These are phyloP conservation scores for Coniophora puteana DNA, from an alignment of 1,284 basidiomycete species.

Conservation along the genomic window DNA sequence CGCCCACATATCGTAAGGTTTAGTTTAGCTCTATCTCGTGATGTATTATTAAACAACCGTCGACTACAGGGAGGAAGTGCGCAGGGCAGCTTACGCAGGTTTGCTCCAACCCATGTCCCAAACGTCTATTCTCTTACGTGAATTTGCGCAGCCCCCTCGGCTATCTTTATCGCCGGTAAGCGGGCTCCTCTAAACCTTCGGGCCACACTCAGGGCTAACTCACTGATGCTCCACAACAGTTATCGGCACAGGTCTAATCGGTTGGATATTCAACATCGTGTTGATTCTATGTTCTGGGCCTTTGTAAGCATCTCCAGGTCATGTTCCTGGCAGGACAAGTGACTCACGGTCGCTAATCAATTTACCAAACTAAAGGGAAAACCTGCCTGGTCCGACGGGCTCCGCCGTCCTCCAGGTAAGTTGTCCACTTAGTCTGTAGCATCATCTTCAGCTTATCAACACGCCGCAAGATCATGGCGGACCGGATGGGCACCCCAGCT, in stretches of 20 bases:
- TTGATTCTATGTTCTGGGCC: slow-evolving; percentile 81
- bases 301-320: slow-evolving; percentile 44
- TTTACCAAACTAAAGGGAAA: slow-evolving; percentile 34
- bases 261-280: slow-evolving; percentile 82
- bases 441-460: slow-evolving; percentile 4
- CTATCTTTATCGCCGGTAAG: slow-evolving; percentile 76
- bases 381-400: slow-evolving; percentile 58
- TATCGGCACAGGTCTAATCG: slow-evolving; percentile 78
- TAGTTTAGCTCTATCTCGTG: neutral
- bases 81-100: slow-evolving; percentile 84
- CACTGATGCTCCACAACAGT: too few species aligned
- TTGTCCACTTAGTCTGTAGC: neutral
- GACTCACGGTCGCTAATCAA: neutral
- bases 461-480: slow-evolving; percentile 58
- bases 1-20: slow-evolving; percentile 80
- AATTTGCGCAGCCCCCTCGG: slow-evolving; percentile 50
- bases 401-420: slow-evolving; percentile 65
- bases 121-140: slow-evolving; percentile 6
- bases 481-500: slow-evolving; percentile 72
- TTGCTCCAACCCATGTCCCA: slow-evolving; percentile 10
- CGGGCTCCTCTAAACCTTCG: too few species aligned
- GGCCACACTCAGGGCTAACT: too few species aligned
- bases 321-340: too few species aligned
- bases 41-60: neutral
- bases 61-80: slow-evolving; percentile 72